Base-by-base conservation (phyloP, 2,329 filamentous ascomycete species). In the Dactylellina cionopaga region DNA sequence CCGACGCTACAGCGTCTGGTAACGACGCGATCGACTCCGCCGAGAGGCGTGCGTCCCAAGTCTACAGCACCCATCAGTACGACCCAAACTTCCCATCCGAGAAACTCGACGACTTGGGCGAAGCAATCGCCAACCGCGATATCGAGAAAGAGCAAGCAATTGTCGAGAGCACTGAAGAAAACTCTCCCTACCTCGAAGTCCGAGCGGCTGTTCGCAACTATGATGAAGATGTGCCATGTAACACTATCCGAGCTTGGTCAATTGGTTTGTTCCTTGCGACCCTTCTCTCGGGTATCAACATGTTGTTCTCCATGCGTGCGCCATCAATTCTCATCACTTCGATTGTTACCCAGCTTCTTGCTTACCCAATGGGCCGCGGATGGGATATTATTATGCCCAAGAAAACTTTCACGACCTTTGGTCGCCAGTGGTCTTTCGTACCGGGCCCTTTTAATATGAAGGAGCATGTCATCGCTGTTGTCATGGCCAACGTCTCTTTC, bases 401-500 rank as follows among this genome's bases (percentile, higher is more conserved):
- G 10, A 81, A 79, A 69, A 80, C 82, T 33, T 83, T 87, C 60
- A 82, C 76, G 17, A 84, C 83, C 0, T 84, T 88, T 74, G 87
- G 87, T 7, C 64, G 83, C 4, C 80, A 76, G 17, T 88, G 85
- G 83, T 83, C 82, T 19, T 80, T 90, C n/a, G 90, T 90, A 63
- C 87, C 88, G 0, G 87, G 87, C 0, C 88, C 88, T 0, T 90
- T 90, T 80, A 90, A 89, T 76, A 83, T 89, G 78, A 90, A 90
- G 79, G 88, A 90, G 77, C 88, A 90, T 77, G 81, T 86, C 41
- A 84, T 90, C 71, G 89, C 90, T 64, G 86, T 88, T 15, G 86
- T 89, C 75, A 89, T 89, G 87, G 89, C 90, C 13, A 87, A 89
- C 77, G 88, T 90, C 4, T 88, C 88, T 3, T 90, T 88, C 82